These are phyloP conservation scores for Diatrype stigma DNA, from an alignment of 2,329 filamentous ascomycete species.

Conservation along the genomic window DNA sequence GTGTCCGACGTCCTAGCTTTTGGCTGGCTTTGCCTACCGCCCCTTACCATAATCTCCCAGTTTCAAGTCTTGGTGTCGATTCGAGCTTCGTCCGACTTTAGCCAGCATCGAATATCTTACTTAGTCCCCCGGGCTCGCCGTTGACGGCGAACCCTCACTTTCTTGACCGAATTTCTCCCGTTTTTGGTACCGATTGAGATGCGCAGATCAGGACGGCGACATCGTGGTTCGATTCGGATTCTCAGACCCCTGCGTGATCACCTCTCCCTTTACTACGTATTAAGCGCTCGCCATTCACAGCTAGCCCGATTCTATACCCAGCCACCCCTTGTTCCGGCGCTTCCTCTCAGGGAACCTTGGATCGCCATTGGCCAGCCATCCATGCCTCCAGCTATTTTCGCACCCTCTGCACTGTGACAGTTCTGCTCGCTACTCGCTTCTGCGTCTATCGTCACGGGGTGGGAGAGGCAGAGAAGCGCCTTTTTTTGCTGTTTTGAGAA, in stretches of 20 bases:
- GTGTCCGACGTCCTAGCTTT: not conserved
- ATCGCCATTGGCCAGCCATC: not conserved
- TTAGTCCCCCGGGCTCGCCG: not conserved
- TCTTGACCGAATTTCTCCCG: not conserved
- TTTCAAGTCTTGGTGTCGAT: not conserved
- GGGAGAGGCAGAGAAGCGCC: not conserved
- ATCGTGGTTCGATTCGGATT: not conserved
- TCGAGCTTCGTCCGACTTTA: not conserved
- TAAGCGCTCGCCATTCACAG: not conserved
- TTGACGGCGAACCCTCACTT: not conserved
- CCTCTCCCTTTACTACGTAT: not conserved
- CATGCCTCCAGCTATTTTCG: not conserved
- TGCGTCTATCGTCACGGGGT: not conserved
- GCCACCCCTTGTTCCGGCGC: not conserved
- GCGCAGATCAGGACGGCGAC: not conserved
- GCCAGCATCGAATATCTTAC: not conserved
- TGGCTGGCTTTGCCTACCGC: not conserved
- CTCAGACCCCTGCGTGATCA: not conserved
- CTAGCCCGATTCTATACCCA: not conserved
- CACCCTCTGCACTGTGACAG: not conserved
- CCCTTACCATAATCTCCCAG: not conserved
- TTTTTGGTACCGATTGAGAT: not conserved
- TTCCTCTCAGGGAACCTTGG: not conserved
- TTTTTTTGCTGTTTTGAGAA: not conserved
- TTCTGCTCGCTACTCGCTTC: not conserved